Base-by-base conservation (phyloP, 225 moss, liverwort and hornwort genomes). In the Straminergon stramineum region DNA sequence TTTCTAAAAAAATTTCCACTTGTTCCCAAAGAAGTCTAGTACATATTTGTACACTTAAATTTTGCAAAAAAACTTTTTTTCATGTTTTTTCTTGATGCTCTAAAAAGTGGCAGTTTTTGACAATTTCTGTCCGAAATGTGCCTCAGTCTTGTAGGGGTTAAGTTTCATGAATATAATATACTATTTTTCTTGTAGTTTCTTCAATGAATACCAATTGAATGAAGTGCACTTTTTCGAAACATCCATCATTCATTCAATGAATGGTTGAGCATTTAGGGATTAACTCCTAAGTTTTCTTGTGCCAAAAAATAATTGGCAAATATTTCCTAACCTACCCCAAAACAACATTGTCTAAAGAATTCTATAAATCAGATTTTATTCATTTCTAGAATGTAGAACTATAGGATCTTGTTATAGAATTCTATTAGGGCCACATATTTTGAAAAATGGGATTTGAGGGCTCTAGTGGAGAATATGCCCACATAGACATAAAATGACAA, bases 241-340 rank as follows among this genome's bases (percentile, higher is more conserved):
- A 20, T 76, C 14, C 13, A 76, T 53, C 32, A 34, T 52, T 52
- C 13, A 32, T 1, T 0, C 34, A 51, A 32, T 52, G 1, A 28
- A 20, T 20, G 32, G 51, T 75, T 52, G 52, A 52, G 52, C 13
- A 52, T 5, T 52, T 52, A 76, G 7, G 4, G 5, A 34, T 8
- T 20, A 52, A 32, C 5, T 76, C 7, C 3, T 27, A 32, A 52
- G 7, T 34, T 76, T 52, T 21, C 3, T 76, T 34, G 13, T 21
- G 14, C 21, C 13, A 52, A 22, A 34, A 52, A 52, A 13, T 76
- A n/a, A n/a, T n/a, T n/a, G 20, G 13, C 5, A 20, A 32, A 53
- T 34, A 52, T 3, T 32, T 8, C 0, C 5, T 13, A 32, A 53
- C 13, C 8, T 76, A 21, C 3, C 0, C 20, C 7, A 4, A 31